Evolutionary conservation across 345 rosid species (phyloP), one percentile per base, ranked within the genome.

Genomic region (Brassica carinata): DNA sequence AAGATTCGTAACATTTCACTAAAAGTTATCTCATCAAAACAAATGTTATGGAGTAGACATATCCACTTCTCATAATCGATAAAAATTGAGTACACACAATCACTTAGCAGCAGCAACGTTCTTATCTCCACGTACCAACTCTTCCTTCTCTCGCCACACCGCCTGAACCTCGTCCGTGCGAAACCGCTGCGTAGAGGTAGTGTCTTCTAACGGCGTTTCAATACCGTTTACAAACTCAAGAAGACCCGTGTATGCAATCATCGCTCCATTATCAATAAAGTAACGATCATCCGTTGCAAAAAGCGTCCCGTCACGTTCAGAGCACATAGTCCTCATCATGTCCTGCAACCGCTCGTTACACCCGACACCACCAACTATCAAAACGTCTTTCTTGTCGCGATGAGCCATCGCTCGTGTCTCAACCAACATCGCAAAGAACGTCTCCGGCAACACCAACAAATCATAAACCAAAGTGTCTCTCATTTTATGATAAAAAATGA

Each of bases 91-190:
- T 14, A 67, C 38, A 67, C 10, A 27, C 4, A 26, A 26, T 69
- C 71, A 69, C 17, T 23, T 27, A 27, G 30, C 31, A 59, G 65
- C n/a, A 68, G 58, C 65, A 40, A 67, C 9, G 31, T 65, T 72
- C 67, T 3, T 19, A 51, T 53, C 33, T 2, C 45, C 69, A 79
- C 15, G 78, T 8, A 23, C 33, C 71, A 77, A 72, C n/a, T 82
- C 84, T 36, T 82, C 75, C 74, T 89, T 89, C 76, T 92, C 94
- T 69, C 99, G 87, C 95, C 97, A 96, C 33, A 92, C 83, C 0
- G 99, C 98, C 0, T 88, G 94, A 75, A 96, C 99, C 82, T 96
- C 99, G 53, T 93, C 97, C 0, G 99, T 96, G 3, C 99, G 86
- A 72, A 93, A 96, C 76, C 98, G 79, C 79, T 93, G 98, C 10